Base-by-base conservation (phyloP, 192 early-diverging fungal genomes). In the Rhizoclosmatium sp. region DNA sequence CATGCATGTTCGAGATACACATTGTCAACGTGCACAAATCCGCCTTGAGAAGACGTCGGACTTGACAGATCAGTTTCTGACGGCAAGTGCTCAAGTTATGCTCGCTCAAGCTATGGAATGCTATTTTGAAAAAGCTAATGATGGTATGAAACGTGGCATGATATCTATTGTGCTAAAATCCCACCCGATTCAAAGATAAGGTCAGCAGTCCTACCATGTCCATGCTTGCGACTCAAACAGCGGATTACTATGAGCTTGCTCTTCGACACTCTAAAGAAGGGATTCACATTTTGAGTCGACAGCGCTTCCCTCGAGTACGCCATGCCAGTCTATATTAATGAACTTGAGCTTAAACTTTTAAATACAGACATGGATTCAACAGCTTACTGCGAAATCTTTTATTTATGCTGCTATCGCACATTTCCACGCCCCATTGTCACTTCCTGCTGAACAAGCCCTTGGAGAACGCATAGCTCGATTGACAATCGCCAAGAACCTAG, bases 71-170 rank as follows among this genome's bases (percentile, higher is more conserved):
- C 80, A 86, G 4, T 91, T 92, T 16, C 83, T 99, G 9, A 89
- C 91, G 4, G 90, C 92, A 1, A 82, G 91, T 1, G 87, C 91
- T 19, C 89, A 92, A 71, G 77, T 95, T 31, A 97, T 96, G 94
- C 84, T 96, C 1, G 93, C 95, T 4, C 97, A 99, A 81, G 96
- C 97, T 19, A 93, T 95, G 79, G 96, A 98, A 82, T 99, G 97
- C 80, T 95, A 92, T 48, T 99, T 95, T 91, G 95, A 95, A 58
- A 94, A 95, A 70, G 95, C 95, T 1, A 85, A 71, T 48, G 80
- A 87, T 51, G 87, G 85, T 84, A 72, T 45, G 41, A 41, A 62
- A 51, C 16, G 49, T 44, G 45, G 19, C 10, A 2, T 40, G 61
- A 56, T 61, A 79, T 65, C 21, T 19, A 44, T 10, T 1, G 21